Evolutionary conservation across 2,329 filamentous ascomycete species (phyloP).

Genomic region (Nannizzia gypsea): DNA sequence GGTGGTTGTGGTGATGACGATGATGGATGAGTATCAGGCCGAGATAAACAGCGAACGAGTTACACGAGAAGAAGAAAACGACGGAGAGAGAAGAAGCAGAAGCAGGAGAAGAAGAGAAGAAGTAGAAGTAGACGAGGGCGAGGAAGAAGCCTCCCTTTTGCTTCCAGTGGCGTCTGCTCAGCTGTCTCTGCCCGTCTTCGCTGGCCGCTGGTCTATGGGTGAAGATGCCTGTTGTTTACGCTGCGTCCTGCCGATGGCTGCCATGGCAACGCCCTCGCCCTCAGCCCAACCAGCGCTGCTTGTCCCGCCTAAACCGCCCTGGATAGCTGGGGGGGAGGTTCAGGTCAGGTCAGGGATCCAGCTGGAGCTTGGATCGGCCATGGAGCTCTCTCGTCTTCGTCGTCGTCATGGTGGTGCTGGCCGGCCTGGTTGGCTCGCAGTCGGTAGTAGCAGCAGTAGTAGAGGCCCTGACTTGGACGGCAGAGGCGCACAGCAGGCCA

Average conservation of each 20-base stretch:
- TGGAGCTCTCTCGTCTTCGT: no score
- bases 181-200: background rate
- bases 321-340: no score
- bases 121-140: no score
- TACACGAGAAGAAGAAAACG: background rate
- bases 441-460: no score
- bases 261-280: conserved; percentile 25
- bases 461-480: no score
- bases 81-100: background rate
- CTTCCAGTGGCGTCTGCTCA: background rate
- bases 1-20: no score
- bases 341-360: no score
- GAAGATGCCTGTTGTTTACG: conserved; percentile 1
- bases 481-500: background rate
- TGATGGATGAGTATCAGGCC: background rate
- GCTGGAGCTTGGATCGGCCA: no score
- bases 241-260: conserved; percentile 15
- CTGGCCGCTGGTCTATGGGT: no score
- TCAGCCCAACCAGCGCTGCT: background rate
- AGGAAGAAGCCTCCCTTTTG: background rate
- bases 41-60: background rate
- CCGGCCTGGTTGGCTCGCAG: no score
- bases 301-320: background rate
- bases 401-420: no score
- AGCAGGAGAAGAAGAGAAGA: background rate